A percentile compares a stretch with the other conserved stretches of the same genome.
Conservation (phyloP, 1,284 basidiomycete genomes). For the Hemileccinum hortonii region DNA sequence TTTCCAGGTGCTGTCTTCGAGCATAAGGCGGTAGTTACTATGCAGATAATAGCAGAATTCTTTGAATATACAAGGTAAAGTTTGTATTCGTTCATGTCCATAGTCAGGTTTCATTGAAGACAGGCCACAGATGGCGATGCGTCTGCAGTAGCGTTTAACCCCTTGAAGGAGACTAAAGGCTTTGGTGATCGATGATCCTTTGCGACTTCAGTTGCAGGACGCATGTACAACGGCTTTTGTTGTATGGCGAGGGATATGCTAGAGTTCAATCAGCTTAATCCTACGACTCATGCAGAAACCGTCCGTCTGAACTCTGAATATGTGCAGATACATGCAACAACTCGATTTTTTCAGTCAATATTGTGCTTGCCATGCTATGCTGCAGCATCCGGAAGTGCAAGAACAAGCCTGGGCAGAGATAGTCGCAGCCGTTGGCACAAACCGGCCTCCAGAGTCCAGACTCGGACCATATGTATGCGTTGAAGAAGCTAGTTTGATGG, state of each 20-base stretch:
- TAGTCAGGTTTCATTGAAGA: neutral
- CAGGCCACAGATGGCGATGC: conserved; percentile 13
- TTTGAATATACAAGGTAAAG: conserved; percentile 20
- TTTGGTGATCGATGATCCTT: neutral
- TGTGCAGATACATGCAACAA: conserved; percentile 34
- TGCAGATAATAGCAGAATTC: conserved; percentile 18
- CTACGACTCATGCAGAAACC: conserved; percentile 24
- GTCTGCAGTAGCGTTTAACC: conserved; percentile 18
- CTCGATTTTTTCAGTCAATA: conserved; percentile 30
- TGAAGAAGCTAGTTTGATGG: conserved; percentile 46
- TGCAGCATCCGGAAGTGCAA: conserved; percentile 46
- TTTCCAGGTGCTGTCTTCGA: conserved; percentile 20
- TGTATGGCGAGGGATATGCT: neutral
- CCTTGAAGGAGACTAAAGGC: conserved; percentile 4
- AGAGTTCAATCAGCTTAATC: neutral
- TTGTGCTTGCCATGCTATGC: conserved; percentile 52
- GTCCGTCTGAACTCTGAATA: conserved; percentile 6
- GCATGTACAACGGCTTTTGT: conserved; percentile 24
- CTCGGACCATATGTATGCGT: conserved; percentile 31
- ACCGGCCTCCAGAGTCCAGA: conserved; percentile 37
- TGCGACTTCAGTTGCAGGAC: conserved; percentile 14
- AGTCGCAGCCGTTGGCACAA: conserved; percentile 33
- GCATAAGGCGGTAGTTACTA: conserved; percentile 15
- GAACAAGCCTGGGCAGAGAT: conserved; percentile 44
- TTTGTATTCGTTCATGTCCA: too few species aligned